Base-by-base conservation (phyloP, 1,284 basidiomycete species). In the Spongiforma sp. region DNA sequence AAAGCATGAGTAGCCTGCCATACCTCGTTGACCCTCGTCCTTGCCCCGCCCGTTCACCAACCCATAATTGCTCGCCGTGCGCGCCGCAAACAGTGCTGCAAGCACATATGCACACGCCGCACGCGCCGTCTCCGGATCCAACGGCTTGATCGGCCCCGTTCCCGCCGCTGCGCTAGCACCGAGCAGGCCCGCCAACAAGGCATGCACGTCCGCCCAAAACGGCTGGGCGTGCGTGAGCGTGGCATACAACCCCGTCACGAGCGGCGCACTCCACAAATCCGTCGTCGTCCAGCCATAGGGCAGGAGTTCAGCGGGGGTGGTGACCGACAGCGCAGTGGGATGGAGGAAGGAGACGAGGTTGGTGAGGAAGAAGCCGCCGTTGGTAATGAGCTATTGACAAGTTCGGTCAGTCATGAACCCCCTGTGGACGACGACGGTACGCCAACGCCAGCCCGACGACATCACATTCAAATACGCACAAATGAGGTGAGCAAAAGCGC, bases 181-280 rank as follows among this genome's bases (percentile, higher is more conserved):
- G 46, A 87, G 78, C 66, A 82, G 68, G 10, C 79, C 77, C 28
- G 81, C 71, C 43, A 89, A 67, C 37, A 86, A 68, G 10, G 72
- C 65, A 66, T 92, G 89, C 36, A 84, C 64, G 33, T 88, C 84
- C 0, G 84, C 84, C 89, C 90, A 93, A 77, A 91, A 91, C 1
- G 90, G 90, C 75, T 92, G 90, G 1, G 89, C 86, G 69, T 93
- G 90, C 21, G 91, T 93, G 63, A 93, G 82, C 66, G 90, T 84
- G 60, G 91, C 89, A 70, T 88, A 92, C 15, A 93, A 73, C 1
- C 81, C 90, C 15, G 90, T 91, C 69, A 86, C 78, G 68, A 86
- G 79, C 43, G 87, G 91, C 37, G 91, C 90, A 78, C 85, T 86
- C 91, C 91, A 93, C 34, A 93, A 74, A 71, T 93, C 91, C 0